phyloP scores from a whole-genome alignment of 2,329 filamentous ascomycete genomes.

The Gnomoniopsis sp. region DNA sequence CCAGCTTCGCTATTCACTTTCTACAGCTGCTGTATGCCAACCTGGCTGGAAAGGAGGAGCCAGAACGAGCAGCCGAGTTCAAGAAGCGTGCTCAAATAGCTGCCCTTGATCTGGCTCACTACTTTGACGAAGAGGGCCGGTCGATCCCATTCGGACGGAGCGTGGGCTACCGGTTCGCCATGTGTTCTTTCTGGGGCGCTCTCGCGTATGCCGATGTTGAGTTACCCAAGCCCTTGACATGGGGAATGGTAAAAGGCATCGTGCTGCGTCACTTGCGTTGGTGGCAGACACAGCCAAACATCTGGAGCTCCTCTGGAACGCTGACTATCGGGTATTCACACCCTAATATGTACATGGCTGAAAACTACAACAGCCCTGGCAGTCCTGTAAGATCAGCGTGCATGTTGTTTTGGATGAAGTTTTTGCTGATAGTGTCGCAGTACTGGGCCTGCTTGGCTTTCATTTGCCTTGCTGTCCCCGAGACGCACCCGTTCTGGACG shows the following conservation, averaged over 20 bases:
- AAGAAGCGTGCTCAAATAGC: conserved; percentile 62
- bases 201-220: conserved; percentile 74
- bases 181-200: conserved; percentile 81
- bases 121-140: conserved; percentile 69
- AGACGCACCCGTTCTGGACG: conserved; percentile 72
- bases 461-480: conserved; percentile 67
- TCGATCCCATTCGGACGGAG: conserved; percentile 75
- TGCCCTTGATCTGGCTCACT: conserved; percentile 70
- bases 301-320: conserved; percentile 72
- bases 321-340: conserved; percentile 75
- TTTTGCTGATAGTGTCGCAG: conserved; percentile 32
- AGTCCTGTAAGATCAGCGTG: conserved; percentile 42
- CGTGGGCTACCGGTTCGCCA: conserved; percentile 78
- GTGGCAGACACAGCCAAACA: conserved; percentile 74
- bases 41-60: conserved; percentile 64
- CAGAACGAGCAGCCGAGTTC: conserved; percentile 64
- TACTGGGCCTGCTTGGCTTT: conserved; percentile 82
- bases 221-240: conserved; percentile 67
- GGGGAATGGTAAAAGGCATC: conserved; percentile 77
- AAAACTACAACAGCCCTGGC: conserved; percentile 80
- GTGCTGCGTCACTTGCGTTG: conserved; percentile 71
- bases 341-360: conserved; percentile 73
- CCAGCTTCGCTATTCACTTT: conserved; percentile 78
- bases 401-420: background rate
- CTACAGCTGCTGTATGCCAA: conserved; percentile 75